phyloP scores from a whole-genome alignment of 257 asterid species.

The Penstemon barbatus region DNA sequence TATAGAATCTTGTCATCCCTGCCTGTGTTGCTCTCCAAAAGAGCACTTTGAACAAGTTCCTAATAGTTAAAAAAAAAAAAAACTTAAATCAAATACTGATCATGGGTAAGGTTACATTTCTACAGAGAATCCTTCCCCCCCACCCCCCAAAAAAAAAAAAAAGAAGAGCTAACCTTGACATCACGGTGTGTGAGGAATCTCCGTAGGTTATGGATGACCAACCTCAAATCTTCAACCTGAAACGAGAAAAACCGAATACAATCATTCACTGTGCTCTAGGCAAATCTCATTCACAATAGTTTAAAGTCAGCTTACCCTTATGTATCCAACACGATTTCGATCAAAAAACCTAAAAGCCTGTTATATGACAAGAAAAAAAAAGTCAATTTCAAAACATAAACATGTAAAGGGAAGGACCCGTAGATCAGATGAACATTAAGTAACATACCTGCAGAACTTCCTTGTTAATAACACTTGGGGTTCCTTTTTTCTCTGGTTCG shows the following conservation, averaged over 20 bases:
- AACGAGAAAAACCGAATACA: constrained; percentile 7
- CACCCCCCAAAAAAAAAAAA: constrained; percentile 15
- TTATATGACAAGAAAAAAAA: constrained; percentile 20
- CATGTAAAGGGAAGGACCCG: not conserved
- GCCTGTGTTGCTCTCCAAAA: constrained; percentile 75
- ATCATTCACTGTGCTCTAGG: constrained; percentile 4
- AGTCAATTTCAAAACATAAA: not conserved
- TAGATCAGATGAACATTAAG: constrained; percentile 11
- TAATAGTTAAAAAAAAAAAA: constrained; percentile 17
- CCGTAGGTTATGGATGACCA: constrained; percentile 83
- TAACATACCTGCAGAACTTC: constrained; percentile 69
- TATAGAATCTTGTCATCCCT: constrained; percentile 81
- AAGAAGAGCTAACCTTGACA: constrained; percentile 58
- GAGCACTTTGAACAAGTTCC: constrained; percentile 91
- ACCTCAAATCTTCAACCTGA: constrained; percentile 93
- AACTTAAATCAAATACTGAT: not conserved
- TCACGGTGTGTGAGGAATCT: constrained; percentile 78
- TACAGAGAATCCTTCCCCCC: not conserved
- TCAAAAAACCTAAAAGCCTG: constrained; percentile 99
- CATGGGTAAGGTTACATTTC: not conserved
- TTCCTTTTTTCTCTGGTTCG: constrained; percentile 42
- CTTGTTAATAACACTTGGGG: constrained; percentile 49
- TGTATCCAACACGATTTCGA: constrained; percentile 79
- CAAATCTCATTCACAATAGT: not conserved
- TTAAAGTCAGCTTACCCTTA: constrained; percentile 58